A percentile compares a stretch with the other conserved stretches of the same genome.
phyloP scores from a whole-genome alignment of 305 asterid genomes.

The Fraxinus sp. region DNA sequence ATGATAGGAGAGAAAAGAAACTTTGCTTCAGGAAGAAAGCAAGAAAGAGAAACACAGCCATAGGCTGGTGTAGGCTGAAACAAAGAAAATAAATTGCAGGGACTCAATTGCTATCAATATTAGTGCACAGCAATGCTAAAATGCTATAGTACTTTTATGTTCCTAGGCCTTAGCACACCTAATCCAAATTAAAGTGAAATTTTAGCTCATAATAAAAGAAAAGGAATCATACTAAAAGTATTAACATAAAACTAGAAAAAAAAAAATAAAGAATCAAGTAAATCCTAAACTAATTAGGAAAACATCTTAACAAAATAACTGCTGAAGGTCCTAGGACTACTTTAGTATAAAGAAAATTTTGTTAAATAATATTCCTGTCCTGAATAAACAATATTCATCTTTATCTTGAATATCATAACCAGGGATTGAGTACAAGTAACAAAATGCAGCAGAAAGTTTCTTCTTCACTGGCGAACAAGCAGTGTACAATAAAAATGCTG shows the following conservation, averaged over 20 bases:
- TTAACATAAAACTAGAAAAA: background rate
- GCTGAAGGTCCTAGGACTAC: background rate
- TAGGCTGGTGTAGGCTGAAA: background rate
- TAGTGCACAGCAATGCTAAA: background rate
- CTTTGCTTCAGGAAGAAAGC: background rate
- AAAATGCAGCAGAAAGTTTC: background rate
- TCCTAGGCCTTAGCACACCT: background rate
- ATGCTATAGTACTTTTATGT: constrained; percentile 4
- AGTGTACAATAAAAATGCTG: background rate
- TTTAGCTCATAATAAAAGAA: background rate
- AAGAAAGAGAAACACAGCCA: background rate
- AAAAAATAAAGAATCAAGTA: background rate
- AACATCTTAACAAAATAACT: background rate
- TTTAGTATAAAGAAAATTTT: background rate
- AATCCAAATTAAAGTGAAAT: background rate
- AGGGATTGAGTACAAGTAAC: background rate
- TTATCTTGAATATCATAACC: background rate
- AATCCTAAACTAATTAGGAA: background rate
- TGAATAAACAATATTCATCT: background rate
- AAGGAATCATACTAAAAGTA: background rate
- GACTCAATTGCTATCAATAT: background rate
- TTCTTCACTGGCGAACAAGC: background rate
- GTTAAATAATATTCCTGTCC: background rate
- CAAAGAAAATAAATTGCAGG: background rate
- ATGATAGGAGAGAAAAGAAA: background rate